Percentiles rank a stretch among this genome's conserved stretches.
These are phyloP conservation scores for Arxiozyma telluris DNA, from an alignment of 1,139 yeast species.

Conservation along the genomic window DNA sequence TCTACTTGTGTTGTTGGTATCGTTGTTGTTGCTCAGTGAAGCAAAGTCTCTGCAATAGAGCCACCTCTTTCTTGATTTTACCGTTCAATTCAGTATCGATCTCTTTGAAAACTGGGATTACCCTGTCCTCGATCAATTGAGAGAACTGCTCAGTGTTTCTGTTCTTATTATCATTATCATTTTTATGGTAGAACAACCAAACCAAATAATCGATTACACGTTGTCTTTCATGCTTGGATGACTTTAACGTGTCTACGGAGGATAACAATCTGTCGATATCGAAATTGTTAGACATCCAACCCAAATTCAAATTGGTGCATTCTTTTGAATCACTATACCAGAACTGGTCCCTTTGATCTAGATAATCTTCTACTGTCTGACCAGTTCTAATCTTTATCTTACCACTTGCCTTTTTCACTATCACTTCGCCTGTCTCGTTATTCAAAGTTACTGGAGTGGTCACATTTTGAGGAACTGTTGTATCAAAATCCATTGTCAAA, in stretches of 20 bases:
- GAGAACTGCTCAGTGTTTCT: conserved; percentile 33
- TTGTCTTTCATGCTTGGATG: conserved; percentile 26
- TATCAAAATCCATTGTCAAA: not conserved
- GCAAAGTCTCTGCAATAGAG: conserved; percentile 6
- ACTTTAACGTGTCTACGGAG: conserved; percentile 10
- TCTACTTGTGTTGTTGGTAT: too few species aligned
- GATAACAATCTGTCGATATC: conserved; percentile 8
- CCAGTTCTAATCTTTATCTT: conserved; percentile 41
- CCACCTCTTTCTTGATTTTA: conserved; percentile 36
- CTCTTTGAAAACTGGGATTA: not conserved
- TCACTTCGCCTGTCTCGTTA: conserved; percentile 28
- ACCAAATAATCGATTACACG: conserved; percentile 29
- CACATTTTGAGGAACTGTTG: conserved; percentile 14
- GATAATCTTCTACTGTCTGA: conserved; percentile 49
- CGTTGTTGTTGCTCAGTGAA: too few species aligned
- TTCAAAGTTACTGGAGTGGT: conserved; percentile 16
- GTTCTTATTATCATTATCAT: not conserved
- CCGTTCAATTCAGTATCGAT: not conserved
- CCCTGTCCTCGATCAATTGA: not conserved
- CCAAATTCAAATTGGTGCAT: conserved; percentile 46
- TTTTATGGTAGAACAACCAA: conserved; percentile 38
- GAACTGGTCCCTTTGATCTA: conserved; percentile 39
- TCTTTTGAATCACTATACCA: conserved; percentile 13
- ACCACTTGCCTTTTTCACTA: conserved; percentile 36
- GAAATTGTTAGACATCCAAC: conserved; percentile 35